A percentile compares a stretch with the other conserved stretches of the same genome.
Evolutionary conservation across 345 rosid species (phyloP).

Genomic region (Cochlearia excelsa): DNA sequence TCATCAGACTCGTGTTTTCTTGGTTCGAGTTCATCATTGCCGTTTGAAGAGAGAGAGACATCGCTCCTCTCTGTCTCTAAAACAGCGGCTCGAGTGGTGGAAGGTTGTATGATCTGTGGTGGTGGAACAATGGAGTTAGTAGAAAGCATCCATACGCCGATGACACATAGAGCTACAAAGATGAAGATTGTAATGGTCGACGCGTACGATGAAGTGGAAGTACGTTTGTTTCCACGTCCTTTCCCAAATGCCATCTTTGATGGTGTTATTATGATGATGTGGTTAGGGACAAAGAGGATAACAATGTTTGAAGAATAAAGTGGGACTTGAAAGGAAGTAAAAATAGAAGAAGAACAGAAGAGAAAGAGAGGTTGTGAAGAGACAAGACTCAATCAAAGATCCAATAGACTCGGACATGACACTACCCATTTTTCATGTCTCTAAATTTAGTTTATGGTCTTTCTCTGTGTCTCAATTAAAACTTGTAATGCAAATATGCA

Average conservation of each 20-base stretch:
- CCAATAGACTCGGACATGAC: slow-evolving; percentile 51
- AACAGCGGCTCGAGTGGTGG: slow-evolving; percentile 36
- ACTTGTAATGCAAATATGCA: no score
- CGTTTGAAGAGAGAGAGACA: slow-evolving; percentile 22
- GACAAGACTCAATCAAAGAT: slow-evolving; percentile 52
- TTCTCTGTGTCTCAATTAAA: no score
- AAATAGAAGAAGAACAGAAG: slow-evolving; percentile 19
- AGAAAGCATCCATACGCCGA: slow-evolving; percentile 82
- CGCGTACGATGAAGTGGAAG: slow-evolving; percentile 49
- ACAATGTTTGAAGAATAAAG: slow-evolving; percentile 30
- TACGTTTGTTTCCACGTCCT: slow-evolving; percentile 54
- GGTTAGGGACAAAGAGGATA: slow-evolving; percentile 4
- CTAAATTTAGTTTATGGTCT: background rate
- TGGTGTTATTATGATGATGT: slow-evolving; percentile 4
- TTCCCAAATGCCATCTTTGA: slow-evolving; percentile 51
- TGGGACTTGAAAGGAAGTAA: slow-evolving; percentile 27
- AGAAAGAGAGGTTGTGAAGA: slow-evolving; percentile 43
- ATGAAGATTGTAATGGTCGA: slow-evolving; percentile 64
- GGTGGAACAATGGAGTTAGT: slow-evolving; percentile 38
- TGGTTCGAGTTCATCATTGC: slow-evolving; percentile 20
- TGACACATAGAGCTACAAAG: slow-evolving; percentile 59
- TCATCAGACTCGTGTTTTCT: slow-evolving; percentile 35
- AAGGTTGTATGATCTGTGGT: slow-evolving; percentile 26
- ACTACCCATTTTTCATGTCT: slow-evolving; percentile 16
- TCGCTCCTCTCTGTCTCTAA: slow-evolving; percentile 31